These are phyloP conservation scores for Sphagnum contortum DNA, from an alignment of 225 moss, liverwort and hornwort species.

Conservation along the genomic window DNA sequence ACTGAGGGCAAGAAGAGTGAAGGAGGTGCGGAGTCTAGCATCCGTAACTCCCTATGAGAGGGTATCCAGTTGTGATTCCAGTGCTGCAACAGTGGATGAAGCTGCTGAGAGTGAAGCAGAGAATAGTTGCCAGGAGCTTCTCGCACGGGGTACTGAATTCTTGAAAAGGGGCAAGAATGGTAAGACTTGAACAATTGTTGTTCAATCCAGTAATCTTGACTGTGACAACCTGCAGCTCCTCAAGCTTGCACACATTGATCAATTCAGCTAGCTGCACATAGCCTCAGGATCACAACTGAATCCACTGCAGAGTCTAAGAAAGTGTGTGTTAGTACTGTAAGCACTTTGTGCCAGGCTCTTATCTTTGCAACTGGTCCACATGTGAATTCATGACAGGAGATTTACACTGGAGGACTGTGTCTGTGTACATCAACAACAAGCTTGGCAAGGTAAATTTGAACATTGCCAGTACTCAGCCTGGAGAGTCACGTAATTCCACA, in stretches of 20 bases:
- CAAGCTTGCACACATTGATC: no score
- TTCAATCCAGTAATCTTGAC: no score
- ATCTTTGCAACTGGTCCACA: no score
- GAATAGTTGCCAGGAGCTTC: constrained; percentile 37
- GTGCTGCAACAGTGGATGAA: constrained; percentile 18
- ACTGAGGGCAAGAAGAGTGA: constrained; percentile 37
- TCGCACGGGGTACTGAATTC: constrained; percentile 33
- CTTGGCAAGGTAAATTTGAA: constrained; percentile 34
- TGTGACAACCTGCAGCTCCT: no score
- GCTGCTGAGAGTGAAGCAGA: constrained; percentile 28
- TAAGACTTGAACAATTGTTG: neutral
- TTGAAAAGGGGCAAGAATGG: constrained; percentile 37
- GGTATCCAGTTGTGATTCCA: constrained; percentile 15
- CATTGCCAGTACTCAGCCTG: no score
- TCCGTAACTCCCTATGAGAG: constrained; percentile 47
- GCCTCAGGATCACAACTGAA: no score
- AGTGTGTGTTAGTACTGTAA: no score
- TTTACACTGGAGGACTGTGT: constrained; percentile 60
- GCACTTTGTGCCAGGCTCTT: no score
- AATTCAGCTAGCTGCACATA: no score
- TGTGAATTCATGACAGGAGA: constrained; percentile 22
- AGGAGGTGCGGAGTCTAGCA: constrained; percentile 29
- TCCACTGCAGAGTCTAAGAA: no score
- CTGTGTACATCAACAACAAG: constrained; percentile 51
- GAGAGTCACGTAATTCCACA: no score